Evolutionary conservation across 2,329 filamentous ascomycete genomes (phyloP).

Genomic region (Lecanicillium sp.): DNA sequence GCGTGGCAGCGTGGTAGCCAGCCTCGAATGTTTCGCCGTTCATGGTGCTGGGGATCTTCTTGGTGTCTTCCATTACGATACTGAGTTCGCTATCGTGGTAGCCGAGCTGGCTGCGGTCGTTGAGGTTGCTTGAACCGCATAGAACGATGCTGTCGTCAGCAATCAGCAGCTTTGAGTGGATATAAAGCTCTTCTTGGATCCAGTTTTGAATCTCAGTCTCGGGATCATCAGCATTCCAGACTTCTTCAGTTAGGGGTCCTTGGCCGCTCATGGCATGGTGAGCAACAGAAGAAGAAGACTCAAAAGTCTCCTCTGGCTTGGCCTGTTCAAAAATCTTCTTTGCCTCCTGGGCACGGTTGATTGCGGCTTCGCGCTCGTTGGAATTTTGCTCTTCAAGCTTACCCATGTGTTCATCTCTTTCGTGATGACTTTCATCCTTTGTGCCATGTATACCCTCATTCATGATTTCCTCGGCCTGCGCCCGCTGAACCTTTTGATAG

Average conservation of each 20-base stretch:
- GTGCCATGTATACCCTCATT: constrained; percentile 58
- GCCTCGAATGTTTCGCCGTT: constrained; percentile 68
- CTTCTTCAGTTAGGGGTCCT: constrained; percentile 55
- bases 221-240: constrained; percentile 63
- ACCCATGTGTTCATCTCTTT: constrained; percentile 42
- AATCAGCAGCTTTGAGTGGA: constrained; percentile 86
- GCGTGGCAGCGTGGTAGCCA: constrained; percentile 71
- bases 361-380: constrained; percentile 25
- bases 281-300: constrained; percentile 45
- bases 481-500: constrained; percentile 80
- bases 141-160: constrained; percentile 80
- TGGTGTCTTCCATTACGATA: constrained; percentile 81
- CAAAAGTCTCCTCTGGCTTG: constrained; percentile 26
- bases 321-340: constrained; percentile 46
- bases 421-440: constrained; percentile 32
- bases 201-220: constrained; percentile 79
- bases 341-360: constrained; percentile 33
- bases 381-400: constrained; percentile 25
- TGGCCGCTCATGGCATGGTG: constrained; percentile 70
- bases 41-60: constrained; percentile 64
- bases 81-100: constrained; percentile 86
- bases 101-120: constrained; percentile 82
- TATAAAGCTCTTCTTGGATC: constrained; percentile 92
- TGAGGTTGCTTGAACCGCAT: constrained; percentile 83
- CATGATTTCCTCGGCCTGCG: constrained; percentile 86